Conservation (phyloP, 371 early-diverging fungal species). For the Mucor plumbeus region DNA sequence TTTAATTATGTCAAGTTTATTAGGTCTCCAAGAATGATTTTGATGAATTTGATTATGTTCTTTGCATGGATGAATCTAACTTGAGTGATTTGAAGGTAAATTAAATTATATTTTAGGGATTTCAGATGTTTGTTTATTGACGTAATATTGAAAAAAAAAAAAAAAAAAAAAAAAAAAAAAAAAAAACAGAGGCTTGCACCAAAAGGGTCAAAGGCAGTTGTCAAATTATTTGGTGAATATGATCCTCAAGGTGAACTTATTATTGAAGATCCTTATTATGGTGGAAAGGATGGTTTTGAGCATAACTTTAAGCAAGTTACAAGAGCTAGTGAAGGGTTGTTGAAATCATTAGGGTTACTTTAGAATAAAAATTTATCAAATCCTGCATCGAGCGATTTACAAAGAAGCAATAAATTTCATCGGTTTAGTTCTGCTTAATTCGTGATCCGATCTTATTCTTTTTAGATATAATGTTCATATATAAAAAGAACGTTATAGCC, state of each 20-base stretch:
- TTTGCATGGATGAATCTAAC: slow-evolving; percentile 89
- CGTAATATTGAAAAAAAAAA: no score
- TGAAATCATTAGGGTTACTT: slow-evolving; percentile 37
- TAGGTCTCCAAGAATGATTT: slow-evolving; percentile 68
- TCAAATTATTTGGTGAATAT: slow-evolving; percentile 88
- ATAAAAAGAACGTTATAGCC: not conserved
- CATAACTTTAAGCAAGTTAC: slow-evolving; percentile 84
- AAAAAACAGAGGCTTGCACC: slow-evolving; percentile 37
- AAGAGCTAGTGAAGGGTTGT: slow-evolving; percentile 60
- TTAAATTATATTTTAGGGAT: not conserved
- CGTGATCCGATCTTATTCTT: slow-evolving; percentile 11
- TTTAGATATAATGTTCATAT: not conserved
- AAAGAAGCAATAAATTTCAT: slow-evolving; percentile 7
- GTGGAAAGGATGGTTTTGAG: slow-evolving; percentile 86
- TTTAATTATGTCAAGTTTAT: no score
- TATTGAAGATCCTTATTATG: slow-evolving; percentile 91
- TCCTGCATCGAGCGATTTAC: not conserved
- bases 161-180: no score
- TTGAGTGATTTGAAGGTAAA: slow-evolving; percentile 69
- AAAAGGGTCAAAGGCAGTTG: slow-evolving; percentile 44
- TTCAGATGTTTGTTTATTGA: not conserved
- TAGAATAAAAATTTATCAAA: slow-evolving; percentile 10
- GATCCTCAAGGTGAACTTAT: slow-evolving; percentile 79
- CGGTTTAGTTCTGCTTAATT: slow-evolving; percentile 1
- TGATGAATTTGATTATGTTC: slow-evolving; percentile 78